These are phyloP conservation scores for Sugiyamaella sp. DNA, from an alignment of 1,139 yeast genomes.

Conservation along the genomic window DNA sequence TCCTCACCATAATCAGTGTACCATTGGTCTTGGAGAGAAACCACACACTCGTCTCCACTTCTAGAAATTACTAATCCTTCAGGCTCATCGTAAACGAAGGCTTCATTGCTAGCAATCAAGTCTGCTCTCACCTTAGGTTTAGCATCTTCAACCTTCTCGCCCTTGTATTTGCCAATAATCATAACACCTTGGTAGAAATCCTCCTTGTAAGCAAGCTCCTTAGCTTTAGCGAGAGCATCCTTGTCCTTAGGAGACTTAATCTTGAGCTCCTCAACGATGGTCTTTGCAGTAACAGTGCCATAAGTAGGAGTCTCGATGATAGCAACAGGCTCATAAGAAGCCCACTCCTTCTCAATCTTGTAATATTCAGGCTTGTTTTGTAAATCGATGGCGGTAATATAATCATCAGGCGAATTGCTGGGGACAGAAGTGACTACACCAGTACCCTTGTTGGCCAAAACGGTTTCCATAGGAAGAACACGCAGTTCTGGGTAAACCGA, in stretches of 20 bases:
- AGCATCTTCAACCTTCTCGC: slow-evolving; percentile 88
- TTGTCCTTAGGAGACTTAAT: slow-evolving; percentile 94
- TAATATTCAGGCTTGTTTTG: slow-evolving; percentile 90
- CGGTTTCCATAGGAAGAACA: slow-evolving; percentile 97
- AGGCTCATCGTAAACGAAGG: slow-evolving; percentile 91
- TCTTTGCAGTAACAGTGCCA: slow-evolving; percentile 89
- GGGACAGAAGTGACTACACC: slow-evolving; percentile 99
- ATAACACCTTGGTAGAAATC: slow-evolving; percentile 91
- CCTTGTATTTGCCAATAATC: slow-evolving; percentile 79
- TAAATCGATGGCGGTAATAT: slow-evolving; percentile 79
- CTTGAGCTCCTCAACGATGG: slow-evolving; percentile 80
- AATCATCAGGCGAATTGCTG: slow-evolving; percentile 98
- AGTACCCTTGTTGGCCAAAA: slow-evolving; percentile 93
- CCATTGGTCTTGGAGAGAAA: slow-evolving; percentile 98
- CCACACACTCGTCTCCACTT: slow-evolving; percentile 96
- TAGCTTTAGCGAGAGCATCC: slow-evolving; percentile 84
- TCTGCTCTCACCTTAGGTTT: slow-evolving; percentile 86
- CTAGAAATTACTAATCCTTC: slow-evolving; percentile 88
- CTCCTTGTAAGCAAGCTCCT: slow-evolving; percentile 94
- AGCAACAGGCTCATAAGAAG: slow-evolving; percentile 68
- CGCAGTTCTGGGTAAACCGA: slow-evolving; percentile 71
- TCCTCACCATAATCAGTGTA: slow-evolving; percentile 97
- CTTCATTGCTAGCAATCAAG: slow-evolving; percentile 72
- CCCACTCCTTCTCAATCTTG: slow-evolving; percentile 86
- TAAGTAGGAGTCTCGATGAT: slow-evolving; percentile 80